Conservation (phyloP, 148 eudicot genomes). For the Camellia granthamiana region DNA sequence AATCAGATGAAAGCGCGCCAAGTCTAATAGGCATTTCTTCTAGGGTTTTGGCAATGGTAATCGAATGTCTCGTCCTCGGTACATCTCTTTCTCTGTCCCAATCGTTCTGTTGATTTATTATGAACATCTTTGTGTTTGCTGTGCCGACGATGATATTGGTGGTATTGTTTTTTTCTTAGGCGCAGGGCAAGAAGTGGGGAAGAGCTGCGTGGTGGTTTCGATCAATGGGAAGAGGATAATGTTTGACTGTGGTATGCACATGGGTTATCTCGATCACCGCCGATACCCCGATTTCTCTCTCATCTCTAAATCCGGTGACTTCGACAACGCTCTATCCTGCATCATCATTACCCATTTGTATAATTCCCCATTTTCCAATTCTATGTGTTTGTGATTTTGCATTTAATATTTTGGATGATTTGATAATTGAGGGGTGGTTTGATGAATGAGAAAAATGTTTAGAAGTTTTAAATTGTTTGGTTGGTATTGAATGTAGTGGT, state of each 20-base stretch:
- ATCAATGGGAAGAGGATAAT: slow-evolving; percentile 84
- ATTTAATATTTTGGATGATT: neutral
- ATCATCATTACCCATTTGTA: slow-evolving; percentile 85
- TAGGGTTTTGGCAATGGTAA: slow-evolving; percentile 30
- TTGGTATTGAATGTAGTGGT: too few relatives aligned
- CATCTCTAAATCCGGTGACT: slow-evolving; percentile 56
- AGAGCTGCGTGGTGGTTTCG: slow-evolving; percentile 82
- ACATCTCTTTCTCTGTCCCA: neutral
- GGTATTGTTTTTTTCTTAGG: slow-evolving; percentile 38
- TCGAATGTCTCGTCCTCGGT: slow-evolving; percentile 65
- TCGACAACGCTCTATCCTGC: slow-evolving; percentile 53
- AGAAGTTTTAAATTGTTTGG: too few relatives aligned
- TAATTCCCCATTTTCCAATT: neutral
- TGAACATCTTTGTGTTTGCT: neutral
- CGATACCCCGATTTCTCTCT: slow-evolving; percentile 89
- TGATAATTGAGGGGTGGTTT: neutral
- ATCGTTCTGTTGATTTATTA: neutral
- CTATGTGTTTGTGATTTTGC: too few relatives aligned
- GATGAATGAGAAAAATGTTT: too few relatives aligned
- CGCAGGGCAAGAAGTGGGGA: slow-evolving; percentile 98
- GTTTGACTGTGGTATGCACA: slow-evolving; percentile 99
- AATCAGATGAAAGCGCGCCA: too few relatives aligned
- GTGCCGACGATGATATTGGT: neutral
- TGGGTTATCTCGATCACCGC: slow-evolving; percentile 65
- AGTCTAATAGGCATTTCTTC: too few relatives aligned